Conservation (phyloP, 2,329 filamentous ascomycete genomes). For the Pestalotiopsis sp. region DNA sequence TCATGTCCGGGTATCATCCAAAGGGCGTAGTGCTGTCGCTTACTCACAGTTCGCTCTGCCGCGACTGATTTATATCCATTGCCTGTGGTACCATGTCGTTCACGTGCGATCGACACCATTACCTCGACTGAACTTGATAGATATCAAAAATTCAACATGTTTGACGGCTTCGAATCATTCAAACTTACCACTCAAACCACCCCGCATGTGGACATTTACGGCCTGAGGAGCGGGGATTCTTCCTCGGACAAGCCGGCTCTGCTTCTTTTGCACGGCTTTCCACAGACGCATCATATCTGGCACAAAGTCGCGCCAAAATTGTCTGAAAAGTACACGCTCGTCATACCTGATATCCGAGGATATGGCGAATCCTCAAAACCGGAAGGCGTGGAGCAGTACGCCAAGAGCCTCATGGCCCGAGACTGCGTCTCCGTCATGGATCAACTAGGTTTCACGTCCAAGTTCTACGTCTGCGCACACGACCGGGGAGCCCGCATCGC, state of each 20-base stretch:
- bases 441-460: constrained; percentile 34
- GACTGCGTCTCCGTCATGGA: constrained; percentile 51
- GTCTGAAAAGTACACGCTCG: constrained; percentile 39
- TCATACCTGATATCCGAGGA: constrained; percentile 53
- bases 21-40: neutral
- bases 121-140: no score
- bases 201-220: constrained; percentile 44
- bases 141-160: constrained; percentile 30
- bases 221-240: constrained; percentile 37
- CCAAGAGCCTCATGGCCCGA: constrained; percentile 51
- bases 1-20: neutral
- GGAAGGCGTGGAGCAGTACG: constrained; percentile 35
- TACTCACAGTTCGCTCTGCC: no score
- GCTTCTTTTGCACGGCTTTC: constrained; percentile 54
- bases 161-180: constrained; percentile 41
- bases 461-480: constrained; percentile 55
- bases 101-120: no score
- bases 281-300: constrained; percentile 56
- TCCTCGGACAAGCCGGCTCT: constrained; percentile 39
- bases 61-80: neutral
- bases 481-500: constrained; percentile 59
- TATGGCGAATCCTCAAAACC: constrained; percentile 55
- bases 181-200: constrained; percentile 37
- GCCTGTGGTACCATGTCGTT: no score
- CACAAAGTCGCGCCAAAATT: constrained; percentile 46